Evolutionary conservation across 352 stramenopile species (phyloP), one percentile per base, ranked within the genome.

Genomic region (Phytophthora sansomeana): DNA sequence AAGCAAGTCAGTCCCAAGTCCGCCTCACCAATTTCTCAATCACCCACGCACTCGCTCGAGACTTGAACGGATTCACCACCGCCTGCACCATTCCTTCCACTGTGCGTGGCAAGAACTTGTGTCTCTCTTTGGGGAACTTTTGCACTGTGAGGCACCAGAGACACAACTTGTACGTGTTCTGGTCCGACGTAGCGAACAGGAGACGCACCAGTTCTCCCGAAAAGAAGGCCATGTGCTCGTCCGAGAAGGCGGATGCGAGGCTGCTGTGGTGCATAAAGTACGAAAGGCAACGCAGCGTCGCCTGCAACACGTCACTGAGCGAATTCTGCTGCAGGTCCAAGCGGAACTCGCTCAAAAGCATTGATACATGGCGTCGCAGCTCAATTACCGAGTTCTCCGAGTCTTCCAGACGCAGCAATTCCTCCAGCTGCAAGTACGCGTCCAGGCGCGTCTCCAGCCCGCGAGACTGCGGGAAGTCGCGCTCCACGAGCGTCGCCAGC

Each of bases 31-130:
- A 17, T 36, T 38, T 39, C 36, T 60, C n/a, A 17, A 52, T 10
- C 14, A 28, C 17, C 2, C 21, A 82, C 80, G 49, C 81, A 88
- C 81, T 91, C 33, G 68, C 54, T 17, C 84, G 80, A 0, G 84
- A 89, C 67, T 89, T 80, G 58, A 92, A 91, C 9, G 84, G 80
- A 42, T 91, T 92, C 29, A 90, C 72, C 21, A 91, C 83, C 7
- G 84, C 84, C 38, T 90, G 84, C 8, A 92, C 70, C 53, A 91
- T 56, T 9, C 68, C 77, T 61, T 91, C 84, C n/a, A 91, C 64
- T 7, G 78, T 87, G 16, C 75, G 75, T 13, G 73, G 67, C 9
- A 92, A 57, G 8, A 82, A 77, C 4, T 73, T 74, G 50, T 82
- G 80, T n/a, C 74, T 75, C 36, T 73, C 59, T 7, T 60, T 50